These are phyloP conservation scores for Achaetomium macrosporum DNA, from an alignment of 2,329 filamentous ascomycete genomes.

Conservation along the genomic window DNA sequence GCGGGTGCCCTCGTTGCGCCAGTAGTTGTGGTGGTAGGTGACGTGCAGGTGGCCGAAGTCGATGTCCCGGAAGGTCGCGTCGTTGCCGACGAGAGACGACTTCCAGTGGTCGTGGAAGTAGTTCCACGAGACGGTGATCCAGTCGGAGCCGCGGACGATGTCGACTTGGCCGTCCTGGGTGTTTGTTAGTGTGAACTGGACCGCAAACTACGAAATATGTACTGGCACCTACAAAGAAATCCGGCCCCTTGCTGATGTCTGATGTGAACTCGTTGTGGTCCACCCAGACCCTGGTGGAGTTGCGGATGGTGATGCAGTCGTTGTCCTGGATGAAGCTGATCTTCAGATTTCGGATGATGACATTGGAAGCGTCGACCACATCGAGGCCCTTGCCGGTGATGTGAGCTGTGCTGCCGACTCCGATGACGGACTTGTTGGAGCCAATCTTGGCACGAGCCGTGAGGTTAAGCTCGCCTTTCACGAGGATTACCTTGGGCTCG, in stretches of 20 bases:
- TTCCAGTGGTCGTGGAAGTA: slow-evolving; percentile 47
- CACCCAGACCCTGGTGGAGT: slow-evolving; percentile 41
- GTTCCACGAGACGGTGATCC: slow-evolving; percentile 43
- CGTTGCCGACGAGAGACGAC: slow-evolving; percentile 40
- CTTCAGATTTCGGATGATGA: slow-evolving; percentile 32
- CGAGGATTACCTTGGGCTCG: slow-evolving; percentile 37
- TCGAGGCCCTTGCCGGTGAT: slow-evolving; percentile 32
- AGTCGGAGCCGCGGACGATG: slow-evolving; percentile 40
- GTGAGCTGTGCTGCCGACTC: slow-evolving; percentile 29
- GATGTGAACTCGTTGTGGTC: slow-evolving; percentile 44
- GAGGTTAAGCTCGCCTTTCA: slow-evolving; percentile 37
- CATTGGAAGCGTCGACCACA: slow-evolving; percentile 30
- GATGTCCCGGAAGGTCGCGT: slow-evolving; percentile 33
- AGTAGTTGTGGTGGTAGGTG: slow-evolving; percentile 47
- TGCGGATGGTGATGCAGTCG: slow-evolving; percentile 40
- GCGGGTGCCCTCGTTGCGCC: slow-evolving; percentile 40
- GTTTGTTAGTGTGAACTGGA: background rate
- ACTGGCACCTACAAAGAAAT: slow-evolving; percentile 29
- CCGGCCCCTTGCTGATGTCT: slow-evolving; percentile 35
- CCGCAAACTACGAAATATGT: too few species aligned
- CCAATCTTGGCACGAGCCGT: slow-evolving; percentile 36
- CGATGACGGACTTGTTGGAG: slow-evolving; percentile 38
- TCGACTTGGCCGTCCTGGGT: slow-evolving; percentile 40
- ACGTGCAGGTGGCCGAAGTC: slow-evolving; percentile 41
- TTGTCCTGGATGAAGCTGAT: slow-evolving; percentile 32